These are phyloP conservation scores for Trifolium dubium DNA, from an alignment of 306 rosid species.

Conservation along the genomic window DNA sequence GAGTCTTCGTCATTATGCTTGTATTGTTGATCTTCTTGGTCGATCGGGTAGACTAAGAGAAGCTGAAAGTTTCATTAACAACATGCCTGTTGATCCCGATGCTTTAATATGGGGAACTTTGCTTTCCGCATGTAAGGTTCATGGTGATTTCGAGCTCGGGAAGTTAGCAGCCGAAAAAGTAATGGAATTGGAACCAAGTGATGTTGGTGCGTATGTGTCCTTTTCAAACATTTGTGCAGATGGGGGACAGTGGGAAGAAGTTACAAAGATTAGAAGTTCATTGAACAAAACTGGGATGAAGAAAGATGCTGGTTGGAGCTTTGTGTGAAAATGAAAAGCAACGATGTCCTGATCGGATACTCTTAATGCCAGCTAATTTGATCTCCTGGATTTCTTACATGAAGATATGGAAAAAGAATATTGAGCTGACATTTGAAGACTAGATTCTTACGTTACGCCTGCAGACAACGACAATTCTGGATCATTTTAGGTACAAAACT, in stretches of 20 bases:
- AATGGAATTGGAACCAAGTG: constrained; percentile 62
- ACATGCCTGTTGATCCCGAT: constrained; percentile 64
- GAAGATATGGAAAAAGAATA: background rate
- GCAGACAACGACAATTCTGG: too few relatives aligned
- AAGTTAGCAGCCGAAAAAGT: constrained; percentile 66
- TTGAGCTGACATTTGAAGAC: background rate
- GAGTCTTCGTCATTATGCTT: constrained; percentile 68
- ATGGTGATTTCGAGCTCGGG: constrained; percentile 72
- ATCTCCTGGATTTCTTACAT: constrained; percentile 8
- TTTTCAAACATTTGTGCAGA: constrained; percentile 80
- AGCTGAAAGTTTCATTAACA: constrained; percentile 62
- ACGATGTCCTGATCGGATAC: constrained; percentile 24
- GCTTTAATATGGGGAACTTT: constrained; percentile 75
- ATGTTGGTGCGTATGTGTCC: constrained; percentile 65
- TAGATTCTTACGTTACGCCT: too few relatives aligned
- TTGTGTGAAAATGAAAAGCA: constrained; percentile 51
- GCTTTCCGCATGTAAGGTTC: constrained; percentile 79
- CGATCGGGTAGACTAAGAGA: constrained; percentile 72
- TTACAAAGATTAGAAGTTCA: constrained; percentile 58
- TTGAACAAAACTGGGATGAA: constrained; percentile 58
- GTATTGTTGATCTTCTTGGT: constrained; percentile 80
- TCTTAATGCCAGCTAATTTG: constrained; percentile 1
- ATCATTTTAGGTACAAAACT: too few relatives aligned
- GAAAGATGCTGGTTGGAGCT: constrained; percentile 82
- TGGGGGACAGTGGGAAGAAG: constrained; percentile 75